Evolutionary conservation across 306 rosid species (phyloP).

Genomic region (Trifolium subterraneum): DNA sequence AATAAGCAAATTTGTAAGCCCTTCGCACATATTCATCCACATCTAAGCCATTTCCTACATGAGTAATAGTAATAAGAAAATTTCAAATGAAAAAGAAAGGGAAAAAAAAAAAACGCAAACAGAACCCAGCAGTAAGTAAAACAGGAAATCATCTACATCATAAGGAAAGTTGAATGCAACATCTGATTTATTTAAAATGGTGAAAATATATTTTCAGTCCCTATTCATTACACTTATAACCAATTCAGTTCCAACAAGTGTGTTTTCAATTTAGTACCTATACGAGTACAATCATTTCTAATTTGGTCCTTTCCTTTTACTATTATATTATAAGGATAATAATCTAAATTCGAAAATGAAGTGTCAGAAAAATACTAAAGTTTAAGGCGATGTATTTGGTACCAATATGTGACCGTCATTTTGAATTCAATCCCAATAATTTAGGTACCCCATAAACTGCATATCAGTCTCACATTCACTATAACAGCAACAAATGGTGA

Average conservation of each 20-base stretch:
- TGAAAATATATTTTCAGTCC: constrained; percentile 9
- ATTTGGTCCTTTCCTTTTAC: background rate
- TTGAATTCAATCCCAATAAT: constrained; percentile 11
- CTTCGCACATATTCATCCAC: constrained; percentile 96
- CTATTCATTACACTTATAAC: background rate
- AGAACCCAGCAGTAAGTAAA: constrained; percentile 33
- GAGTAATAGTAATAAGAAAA: constrained; percentile 27
- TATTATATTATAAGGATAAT: background rate
- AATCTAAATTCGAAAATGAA: constrained; percentile 5
- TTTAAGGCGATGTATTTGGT: background rate
- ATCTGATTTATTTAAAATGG: constrained; percentile 6
- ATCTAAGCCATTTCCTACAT: constrained; percentile 94
- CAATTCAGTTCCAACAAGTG: background rate
- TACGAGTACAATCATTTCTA: background rate
- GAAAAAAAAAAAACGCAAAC: background rate
- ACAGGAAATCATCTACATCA: constrained; percentile 38
- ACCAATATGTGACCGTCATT: constrained; percentile 7
- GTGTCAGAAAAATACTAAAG: background rate
- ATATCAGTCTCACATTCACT: background rate
- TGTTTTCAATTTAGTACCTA: constrained; percentile 11
- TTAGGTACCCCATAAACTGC: background rate
- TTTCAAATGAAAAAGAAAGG: constrained; percentile 10
- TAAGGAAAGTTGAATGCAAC: no score
- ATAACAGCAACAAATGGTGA: constrained; percentile 9
- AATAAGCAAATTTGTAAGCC: constrained; percentile 97